Conservation (phyloP, 2,329 filamentous ascomycete species). For the Tolypocladium inflatum region DNA sequence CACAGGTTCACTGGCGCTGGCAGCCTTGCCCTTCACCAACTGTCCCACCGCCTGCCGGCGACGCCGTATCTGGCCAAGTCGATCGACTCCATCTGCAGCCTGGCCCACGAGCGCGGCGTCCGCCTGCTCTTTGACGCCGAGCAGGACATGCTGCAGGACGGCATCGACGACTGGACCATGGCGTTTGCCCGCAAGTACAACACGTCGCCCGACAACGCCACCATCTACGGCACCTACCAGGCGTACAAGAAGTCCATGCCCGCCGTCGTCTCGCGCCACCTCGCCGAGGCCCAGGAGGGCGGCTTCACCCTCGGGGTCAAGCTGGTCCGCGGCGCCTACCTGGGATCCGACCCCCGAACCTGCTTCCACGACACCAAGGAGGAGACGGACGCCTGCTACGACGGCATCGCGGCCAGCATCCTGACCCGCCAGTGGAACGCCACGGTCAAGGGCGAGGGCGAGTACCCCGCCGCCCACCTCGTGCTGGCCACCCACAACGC, state of each 20-base stretch:
- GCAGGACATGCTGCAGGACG: conserved; percentile 66
- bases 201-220: conserved; percentile 48
- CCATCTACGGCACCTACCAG: conserved; percentile 76
- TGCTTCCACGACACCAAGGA: conserved; percentile 64
- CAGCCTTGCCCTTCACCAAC: conserved; percentile 55
- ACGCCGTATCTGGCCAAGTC: conserved; percentile 55
- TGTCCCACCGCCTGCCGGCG: conserved; percentile 54
- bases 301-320: conserved; percentile 64
- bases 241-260: conserved; percentile 62
- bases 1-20: conserved; percentile 72
- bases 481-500: conserved; percentile 80
- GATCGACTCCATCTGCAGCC: conserved; percentile 65
- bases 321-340: conserved; percentile 66
- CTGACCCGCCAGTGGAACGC: conserved; percentile 43
- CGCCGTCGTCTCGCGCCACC: conserved; percentile 46
- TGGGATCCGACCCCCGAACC: conserved; percentile 58
- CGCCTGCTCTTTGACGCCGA: conserved; percentile 79
- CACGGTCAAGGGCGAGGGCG: conserved; percentile 23
- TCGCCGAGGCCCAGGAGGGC: conserved; percentile 46
- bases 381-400: conserved; percentile 63
- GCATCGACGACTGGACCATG: conserved; percentile 74
- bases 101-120: conserved; percentile 60
- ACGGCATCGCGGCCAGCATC: conserved; percentile 59
- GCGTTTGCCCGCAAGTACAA: conserved; percentile 73
- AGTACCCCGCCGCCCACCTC: conserved; percentile 50